These are phyloP conservation scores for Sporothrix pseudoabietina DNA, from an alignment of 2,329 filamentous ascomycete species.

Conservation along the genomic window DNA sequence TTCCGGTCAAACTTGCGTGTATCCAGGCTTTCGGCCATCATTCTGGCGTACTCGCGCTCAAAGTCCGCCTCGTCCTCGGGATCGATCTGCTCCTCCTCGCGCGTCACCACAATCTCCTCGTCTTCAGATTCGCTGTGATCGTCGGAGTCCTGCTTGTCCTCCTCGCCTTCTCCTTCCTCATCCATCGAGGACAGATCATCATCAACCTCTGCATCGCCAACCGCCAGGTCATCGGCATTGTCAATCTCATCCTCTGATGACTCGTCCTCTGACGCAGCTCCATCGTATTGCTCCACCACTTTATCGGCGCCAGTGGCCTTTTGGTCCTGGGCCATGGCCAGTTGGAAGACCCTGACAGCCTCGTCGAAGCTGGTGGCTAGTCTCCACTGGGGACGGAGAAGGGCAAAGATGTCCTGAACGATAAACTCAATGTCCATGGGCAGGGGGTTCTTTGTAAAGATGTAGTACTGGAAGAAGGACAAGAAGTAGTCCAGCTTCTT, in stretches of 20 bases:
- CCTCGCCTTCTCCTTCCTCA: constrained; percentile 61
- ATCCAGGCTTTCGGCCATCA: constrained; percentile 97
- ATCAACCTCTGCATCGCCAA: constrained; percentile 64
- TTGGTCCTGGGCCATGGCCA: constrained; percentile 88
- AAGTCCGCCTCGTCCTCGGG: constrained; percentile 96
- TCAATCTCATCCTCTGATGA: constrained; percentile 79
- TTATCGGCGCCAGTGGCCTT: constrained; percentile 75
- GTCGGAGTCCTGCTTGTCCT: constrained; percentile 53
- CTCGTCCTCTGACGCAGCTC: constrained; percentile 57
- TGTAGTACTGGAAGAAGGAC: constrained; percentile 95
- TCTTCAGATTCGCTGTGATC: constrained; percentile 71
- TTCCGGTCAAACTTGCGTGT: constrained; percentile 96
- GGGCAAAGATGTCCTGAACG: constrained; percentile 84
- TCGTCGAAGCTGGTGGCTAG: constrained; percentile 78
- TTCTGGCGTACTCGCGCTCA: constrained; percentile 94
- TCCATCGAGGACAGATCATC: constrained; percentile 61
- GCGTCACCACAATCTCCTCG: constrained; percentile 87
- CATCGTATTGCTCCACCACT: constrained; percentile 54
- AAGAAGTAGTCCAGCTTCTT: constrained; percentile 99
- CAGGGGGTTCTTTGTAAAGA: constrained; percentile 82
- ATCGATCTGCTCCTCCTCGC: constrained; percentile 85
- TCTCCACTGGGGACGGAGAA: constrained; percentile 91
- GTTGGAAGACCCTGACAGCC: constrained; percentile 78
- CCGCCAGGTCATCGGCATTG: constrained; percentile 64
- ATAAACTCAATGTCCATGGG: constrained; percentile 99